phyloP scores from a whole-genome alignment of 2,329 filamentous ascomycete species.

The Trichophyton schoenleinii region DNA sequence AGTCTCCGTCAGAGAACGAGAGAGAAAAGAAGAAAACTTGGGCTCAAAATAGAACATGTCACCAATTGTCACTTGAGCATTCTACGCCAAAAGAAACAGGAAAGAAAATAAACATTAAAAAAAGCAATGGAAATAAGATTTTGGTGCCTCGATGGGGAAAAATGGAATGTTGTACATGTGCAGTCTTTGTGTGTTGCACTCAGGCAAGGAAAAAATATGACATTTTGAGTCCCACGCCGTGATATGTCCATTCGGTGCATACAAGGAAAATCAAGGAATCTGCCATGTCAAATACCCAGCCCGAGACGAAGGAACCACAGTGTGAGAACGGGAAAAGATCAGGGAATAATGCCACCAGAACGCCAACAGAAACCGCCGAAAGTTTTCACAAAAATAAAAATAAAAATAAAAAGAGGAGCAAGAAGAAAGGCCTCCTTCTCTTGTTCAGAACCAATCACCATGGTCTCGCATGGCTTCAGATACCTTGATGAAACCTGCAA shows the following conservation, averaged over 20 bases:
- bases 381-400: not conserved
- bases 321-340: not conserved
- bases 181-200: not conserved
- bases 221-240: not conserved
- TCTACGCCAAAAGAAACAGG: not conserved
- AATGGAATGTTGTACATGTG: not conserved
- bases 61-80: not conserved
- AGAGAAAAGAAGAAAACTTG: not conserved
- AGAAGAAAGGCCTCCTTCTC: not conserved
- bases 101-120: not conserved
- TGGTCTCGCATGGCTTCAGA: constrained; percentile 89
- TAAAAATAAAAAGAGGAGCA: not conserved
- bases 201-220: not conserved
- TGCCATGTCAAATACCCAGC: not conserved
- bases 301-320: not conserved
- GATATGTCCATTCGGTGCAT: not conserved
- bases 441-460: constrained; percentile 69
- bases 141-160: not conserved
- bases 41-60: not conserved
- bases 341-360: not conserved
- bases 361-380: not conserved
- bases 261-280: not conserved
- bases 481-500: constrained; percentile 96
- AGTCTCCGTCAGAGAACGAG: not conserved
- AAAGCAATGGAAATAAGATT: not conserved